phyloP scores from a whole-genome alignment of 1,284 basidiomycete genomes.

The Vanrija humicola region DNA sequence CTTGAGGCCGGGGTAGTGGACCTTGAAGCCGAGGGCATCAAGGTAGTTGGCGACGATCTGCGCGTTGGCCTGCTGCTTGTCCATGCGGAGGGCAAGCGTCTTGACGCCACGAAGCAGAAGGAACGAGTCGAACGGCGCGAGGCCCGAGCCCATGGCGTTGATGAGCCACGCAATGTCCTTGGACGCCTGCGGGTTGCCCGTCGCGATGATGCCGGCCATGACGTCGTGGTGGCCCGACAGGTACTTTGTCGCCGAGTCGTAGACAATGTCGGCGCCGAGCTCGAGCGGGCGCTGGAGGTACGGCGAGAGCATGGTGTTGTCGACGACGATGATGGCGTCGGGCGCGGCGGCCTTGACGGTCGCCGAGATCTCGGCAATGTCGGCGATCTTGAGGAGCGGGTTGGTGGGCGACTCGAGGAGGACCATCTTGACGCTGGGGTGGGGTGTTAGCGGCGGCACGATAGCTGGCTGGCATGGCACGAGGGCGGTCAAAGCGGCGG shows the following conservation, averaged over 20 bases:
- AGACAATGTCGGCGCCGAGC: slow-evolving; percentile 93
- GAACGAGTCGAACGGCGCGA: slow-evolving; percentile 95
- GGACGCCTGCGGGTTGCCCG: slow-evolving; percentile 84
- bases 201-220: slow-evolving; percentile 94
- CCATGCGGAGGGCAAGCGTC: slow-evolving; percentile 94
- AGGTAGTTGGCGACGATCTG: slow-evolving; percentile 84
- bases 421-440: slow-evolving; percentile 67
- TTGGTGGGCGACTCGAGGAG: slow-evolving; percentile 97
- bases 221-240: slow-evolving; percentile 97
- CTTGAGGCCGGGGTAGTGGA: slow-evolving; percentile 88
- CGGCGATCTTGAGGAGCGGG: slow-evolving; percentile 91
- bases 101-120: slow-evolving; percentile 93
- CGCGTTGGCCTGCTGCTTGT: slow-evolving; percentile 83
- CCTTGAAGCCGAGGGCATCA: slow-evolving; percentile 79
- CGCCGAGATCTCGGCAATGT: slow-evolving; percentile 74
- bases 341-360: slow-evolving; percentile 77
- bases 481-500: too few relatives aligned
- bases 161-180: slow-evolving; percentile 88
- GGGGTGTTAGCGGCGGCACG: slow-evolving; percentile 6
- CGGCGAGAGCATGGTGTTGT: slow-evolving; percentile 99
- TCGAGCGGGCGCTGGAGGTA: slow-evolving; percentile 95
- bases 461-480: too few relatives aligned
- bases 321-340: slow-evolving; percentile 81
- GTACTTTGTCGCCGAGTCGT: slow-evolving; percentile 98
- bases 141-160: slow-evolving; percentile 95